Evolutionary conservation across 305 asterid genomes (phyloP), one percentile per base, ranked within the genome.

Genomic region (Stenogyne calaminthoides): DNA sequence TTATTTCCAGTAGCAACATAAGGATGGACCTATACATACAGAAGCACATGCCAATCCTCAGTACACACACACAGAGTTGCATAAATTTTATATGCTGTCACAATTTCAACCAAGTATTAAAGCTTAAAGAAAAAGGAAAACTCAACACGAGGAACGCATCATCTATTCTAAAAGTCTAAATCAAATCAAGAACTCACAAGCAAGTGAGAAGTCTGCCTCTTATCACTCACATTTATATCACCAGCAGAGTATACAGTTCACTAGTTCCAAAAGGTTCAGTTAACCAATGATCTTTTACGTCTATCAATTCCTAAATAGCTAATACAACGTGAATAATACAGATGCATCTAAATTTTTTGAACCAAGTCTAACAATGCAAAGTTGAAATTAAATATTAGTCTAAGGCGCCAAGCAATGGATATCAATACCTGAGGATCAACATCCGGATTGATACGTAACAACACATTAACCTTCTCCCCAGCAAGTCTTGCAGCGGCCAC

Each of bases 1-100:
- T 94, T 94, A 81, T 94, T 94, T 37, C 99, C 99, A 3, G 99
- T 91, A 59, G 99, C 97, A 86, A 94, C 97, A 69, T 94, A 91
- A 39, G 97, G 97, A 84, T 94, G 99, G 54, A 94, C 99, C 99
- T 94, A 80, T 72, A 34, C 15, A 61, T 34, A 36, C 46, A 61
- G 55, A 25, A 64, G 16, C 60, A 19, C 7, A 55, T 20, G 32
- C 20, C n/a, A 55, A 55, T 20, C 14, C 29, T 9, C 60, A 55
- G 32, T 3, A 32, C 36, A 32, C 36, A 3, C 4, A 32, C 7
- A 32, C 36, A 27, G 3, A 1, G 2, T 29, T 18, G 14, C 8
- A 54, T 2, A 16, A 18, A 6, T 18, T 18, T 54, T 6, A 52
- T 18, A 54, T n/a, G n/a, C n/a, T n/a, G n/a, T n/a, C n/a, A n/a